Evolutionary conservation across 768 basidiomycete genomes (phyloP), one percentile per base, ranked within the genome.

Genomic region (Phanerochaete carnosa): DNA sequence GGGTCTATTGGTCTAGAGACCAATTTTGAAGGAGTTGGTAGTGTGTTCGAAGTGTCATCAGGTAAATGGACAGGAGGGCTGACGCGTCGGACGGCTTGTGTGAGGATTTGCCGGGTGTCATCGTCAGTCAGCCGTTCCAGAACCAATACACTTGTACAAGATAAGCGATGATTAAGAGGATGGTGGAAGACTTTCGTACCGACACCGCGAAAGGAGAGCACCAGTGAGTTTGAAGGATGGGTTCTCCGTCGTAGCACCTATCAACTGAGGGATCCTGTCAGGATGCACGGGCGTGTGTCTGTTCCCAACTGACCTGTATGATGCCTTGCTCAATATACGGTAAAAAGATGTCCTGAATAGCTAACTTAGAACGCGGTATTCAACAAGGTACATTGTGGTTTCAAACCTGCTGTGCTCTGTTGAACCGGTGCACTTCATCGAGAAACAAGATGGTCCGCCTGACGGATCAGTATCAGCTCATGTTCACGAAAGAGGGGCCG

Each of bases 181-280:
- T 30, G 9, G 15, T 57, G 37, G 25, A 22, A 33, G 30, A 16
- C 23, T 1, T 7, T 74, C 82, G 67, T 64, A 88, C 90, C 90
- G 82, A 73, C 90, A 92, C 46, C 90, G 84, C 68, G 87, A 88
- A 30, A 92, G 74, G 29, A 92, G 76, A 12, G 90, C 86, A 32
- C 84, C 79, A 19, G 86, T 90, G 32, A 92, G 71, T 65, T 89
- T 90, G 76, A 95, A 95, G 0, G 90, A 92, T 0, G 92, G 92
- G 63, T 95, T 95, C 72, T 95, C 93, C 0, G 92, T 94, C 2
- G 92, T 95, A 0, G 92, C 91, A 28, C 91, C 91, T 66, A 93
- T 83, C 29, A 92, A 75, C 83, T 88, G 37, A 6, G 7, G 35
- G 8, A 26, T 15, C 35, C 19, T 9, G 22, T 16, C 15, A 47